A percentile compares a stretch with the other conserved stretches of the same genome.
phyloP scores from a whole-genome alignment of 2,329 filamentous ascomycete species.

The Parastagonospora nodorum region DNA sequence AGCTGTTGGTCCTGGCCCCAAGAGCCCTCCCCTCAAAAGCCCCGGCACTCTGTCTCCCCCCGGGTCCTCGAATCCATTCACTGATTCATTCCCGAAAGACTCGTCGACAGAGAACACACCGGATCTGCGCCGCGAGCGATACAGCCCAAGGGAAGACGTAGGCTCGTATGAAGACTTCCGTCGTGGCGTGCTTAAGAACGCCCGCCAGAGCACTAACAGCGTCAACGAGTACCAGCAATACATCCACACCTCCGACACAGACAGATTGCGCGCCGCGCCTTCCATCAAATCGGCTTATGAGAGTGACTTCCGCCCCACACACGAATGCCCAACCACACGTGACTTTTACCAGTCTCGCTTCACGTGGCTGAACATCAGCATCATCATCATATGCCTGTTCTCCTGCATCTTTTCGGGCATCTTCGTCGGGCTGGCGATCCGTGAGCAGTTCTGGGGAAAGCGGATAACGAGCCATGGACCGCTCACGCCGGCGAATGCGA shows the following conservation, averaged over 20 bases:
- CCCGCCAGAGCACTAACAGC: constrained; percentile 22
- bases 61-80: constrained; percentile 34
- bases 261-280: constrained; percentile 28
- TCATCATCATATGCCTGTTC: constrained; percentile 60
- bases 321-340: constrained; percentile 44
- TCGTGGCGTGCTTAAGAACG: constrained; percentile 27
- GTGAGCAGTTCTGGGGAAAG: constrained; percentile 66
- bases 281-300: constrained; percentile 45
- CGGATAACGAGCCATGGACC: constrained; percentile 58
- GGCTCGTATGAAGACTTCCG: constrained; percentile 37
- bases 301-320: constrained; percentile 41
- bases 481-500: constrained; percentile 67
- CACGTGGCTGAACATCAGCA: constrained; percentile 55
- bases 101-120: constrained; percentile 36
- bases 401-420: constrained; percentile 68
- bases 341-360: constrained; percentile 47
- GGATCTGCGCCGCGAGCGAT: constrained; percentile 39
- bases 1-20: constrained; percentile 18
- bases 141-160: constrained; percentile 29
- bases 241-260: constrained; percentile 28
- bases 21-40: constrained; percentile 26
- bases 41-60: constrained; percentile 29
- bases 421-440: constrained; percentile 67
- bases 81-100: constrained; percentile 31
- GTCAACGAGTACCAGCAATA: constrained; percentile 38